Evolutionary conservation across 2,329 filamentous ascomycete species (phyloP).

Genomic region (Verticillium longisporum): DNA sequence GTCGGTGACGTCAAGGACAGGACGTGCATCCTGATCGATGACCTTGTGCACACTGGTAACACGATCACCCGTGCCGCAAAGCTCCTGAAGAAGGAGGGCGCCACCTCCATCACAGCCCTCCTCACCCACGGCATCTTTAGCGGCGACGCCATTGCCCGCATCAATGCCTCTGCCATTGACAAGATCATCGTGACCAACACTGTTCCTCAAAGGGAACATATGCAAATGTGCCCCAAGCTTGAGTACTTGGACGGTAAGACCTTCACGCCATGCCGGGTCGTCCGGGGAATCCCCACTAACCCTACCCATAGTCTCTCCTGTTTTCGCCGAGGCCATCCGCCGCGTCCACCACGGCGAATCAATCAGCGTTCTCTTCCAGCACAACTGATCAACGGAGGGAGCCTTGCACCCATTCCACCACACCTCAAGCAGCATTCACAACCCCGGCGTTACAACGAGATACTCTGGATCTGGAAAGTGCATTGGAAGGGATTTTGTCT

Average conservation of each 20-base stretch:
- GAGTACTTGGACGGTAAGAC: conserved; percentile 70
- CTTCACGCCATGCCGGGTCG: not conserved
- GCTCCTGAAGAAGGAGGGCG: conserved; percentile 91
- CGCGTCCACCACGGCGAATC: conserved; percentile 96
- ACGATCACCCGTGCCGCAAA: conserved; percentile 96
- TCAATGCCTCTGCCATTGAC: conserved; percentile 89
- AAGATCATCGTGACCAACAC: conserved; percentile 95
- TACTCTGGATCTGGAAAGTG: not conserved
- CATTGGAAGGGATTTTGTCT: not conserved
- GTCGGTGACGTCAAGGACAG: conserved; percentile 79
- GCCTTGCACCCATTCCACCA: not conserved
- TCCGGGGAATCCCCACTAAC: conserved; percentile 1
- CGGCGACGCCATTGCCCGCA: conserved; percentile 87
- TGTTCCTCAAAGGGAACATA: conserved; percentile 81
- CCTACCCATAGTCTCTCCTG: conserved; percentile 54
- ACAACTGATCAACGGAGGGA: conserved; percentile 8
- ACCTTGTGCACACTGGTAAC: conserved; percentile 92
- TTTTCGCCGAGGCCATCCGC: conserved; percentile 93
- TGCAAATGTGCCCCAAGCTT: conserved; percentile 72
- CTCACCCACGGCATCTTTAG: conserved; percentile 93
- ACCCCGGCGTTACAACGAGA: not conserved
- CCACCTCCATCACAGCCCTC: conserved; percentile 83
- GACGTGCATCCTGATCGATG: conserved; percentile 86
- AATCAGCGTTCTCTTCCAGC: conserved; percentile 79
- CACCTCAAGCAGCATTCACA: not conserved